A percentile compares a stretch with the other conserved stretches of the same genome.
These are phyloP conservation scores for Clarireedia sp. DNA, from an alignment of 2,329 filamentous ascomycete species.

Conservation along the genomic window DNA sequence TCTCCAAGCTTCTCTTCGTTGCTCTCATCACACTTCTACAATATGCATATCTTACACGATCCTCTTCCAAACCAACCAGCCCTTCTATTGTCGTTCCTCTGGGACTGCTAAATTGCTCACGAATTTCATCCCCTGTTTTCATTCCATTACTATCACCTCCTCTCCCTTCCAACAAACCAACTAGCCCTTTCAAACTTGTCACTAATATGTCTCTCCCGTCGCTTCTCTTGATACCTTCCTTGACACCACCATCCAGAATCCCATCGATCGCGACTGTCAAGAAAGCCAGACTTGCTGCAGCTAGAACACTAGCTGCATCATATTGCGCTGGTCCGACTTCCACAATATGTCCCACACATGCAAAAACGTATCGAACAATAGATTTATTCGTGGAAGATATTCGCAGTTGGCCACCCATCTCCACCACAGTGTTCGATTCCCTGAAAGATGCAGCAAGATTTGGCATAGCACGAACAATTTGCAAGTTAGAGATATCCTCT, in stretches of 20 bases:
- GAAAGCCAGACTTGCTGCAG: conserved; percentile 68
- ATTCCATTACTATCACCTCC: background rate
- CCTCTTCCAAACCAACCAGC: conserved; percentile 66
- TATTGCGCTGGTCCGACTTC: conserved; percentile 59
- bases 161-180: conserved; percentile 39
- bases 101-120: conserved; percentile 68
- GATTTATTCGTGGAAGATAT: conserved; percentile 1
- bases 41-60: conserved; percentile 57
- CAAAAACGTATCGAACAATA: conserved; percentile 71
- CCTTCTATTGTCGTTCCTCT: conserved; percentile 74
- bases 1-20: conserved; percentile 37
- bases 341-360: conserved; percentile 61
- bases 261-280: conserved; percentile 69
- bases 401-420: conserved; percentile 7
- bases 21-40: conserved; percentile 62
- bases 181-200: conserved; percentile 56
- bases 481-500: conserved; percentile 35
- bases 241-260: conserved; percentile 68
- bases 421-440: conserved; percentile 74
- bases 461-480: conserved; percentile 70
- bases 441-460: conserved; percentile 75
- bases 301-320: conserved; percentile 66
- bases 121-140: conserved; percentile 66
- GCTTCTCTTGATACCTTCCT: conserved; percentile 65
- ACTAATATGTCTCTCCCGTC: conserved; percentile 72